phyloP scores from a whole-genome alignment of 2,329 filamentous ascomycete species.

The Ceratocystis alfenasii region DNA sequence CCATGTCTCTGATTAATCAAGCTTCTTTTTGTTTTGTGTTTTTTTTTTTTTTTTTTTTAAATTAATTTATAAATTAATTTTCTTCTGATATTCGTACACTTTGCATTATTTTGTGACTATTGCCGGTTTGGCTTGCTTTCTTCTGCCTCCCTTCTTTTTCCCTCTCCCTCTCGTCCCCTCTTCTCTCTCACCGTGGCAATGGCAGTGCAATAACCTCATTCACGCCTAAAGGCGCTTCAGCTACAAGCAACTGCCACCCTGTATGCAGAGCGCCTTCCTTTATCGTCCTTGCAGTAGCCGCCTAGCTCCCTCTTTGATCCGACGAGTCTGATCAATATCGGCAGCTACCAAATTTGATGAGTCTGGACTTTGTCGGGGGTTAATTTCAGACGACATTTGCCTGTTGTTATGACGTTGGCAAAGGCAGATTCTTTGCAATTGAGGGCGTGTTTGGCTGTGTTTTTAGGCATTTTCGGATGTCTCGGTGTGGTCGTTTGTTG shows the following conservation, averaged over 20 bases:
- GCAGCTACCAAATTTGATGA: not conserved
- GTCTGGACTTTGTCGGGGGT: not conserved
- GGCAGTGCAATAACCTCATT: slow-evolving; percentile 8
- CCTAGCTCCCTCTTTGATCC: not conserved
- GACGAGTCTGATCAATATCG: slow-evolving; percentile 11
- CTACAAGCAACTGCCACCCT: slow-evolving; percentile 7
- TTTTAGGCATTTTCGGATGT: not conserved
- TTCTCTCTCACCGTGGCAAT: slow-evolving; percentile 4
- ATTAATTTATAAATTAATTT: no score
- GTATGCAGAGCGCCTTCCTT: slow-evolving; percentile 6
- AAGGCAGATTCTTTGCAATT: not conserved
- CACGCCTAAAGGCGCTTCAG: slow-evolving; percentile 10
- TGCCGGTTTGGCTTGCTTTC: not conserved
- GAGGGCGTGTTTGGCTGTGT: not conserved
- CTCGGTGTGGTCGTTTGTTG: not conserved
- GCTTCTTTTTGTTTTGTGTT: not conserved
- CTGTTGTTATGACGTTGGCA: not conserved
- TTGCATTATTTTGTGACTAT: not conserved
- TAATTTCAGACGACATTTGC: slow-evolving; percentile 7
- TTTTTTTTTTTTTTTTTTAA: not conserved
- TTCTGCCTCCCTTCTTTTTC: not conserved
- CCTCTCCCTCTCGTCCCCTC: not conserved
- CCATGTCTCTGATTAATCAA: no score
- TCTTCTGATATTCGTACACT: not conserved
- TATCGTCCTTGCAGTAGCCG: not conserved